phyloP scores from a whole-genome alignment of 495 filamentous ascomycete species.

The Cryomyces antarcticus region DNA sequence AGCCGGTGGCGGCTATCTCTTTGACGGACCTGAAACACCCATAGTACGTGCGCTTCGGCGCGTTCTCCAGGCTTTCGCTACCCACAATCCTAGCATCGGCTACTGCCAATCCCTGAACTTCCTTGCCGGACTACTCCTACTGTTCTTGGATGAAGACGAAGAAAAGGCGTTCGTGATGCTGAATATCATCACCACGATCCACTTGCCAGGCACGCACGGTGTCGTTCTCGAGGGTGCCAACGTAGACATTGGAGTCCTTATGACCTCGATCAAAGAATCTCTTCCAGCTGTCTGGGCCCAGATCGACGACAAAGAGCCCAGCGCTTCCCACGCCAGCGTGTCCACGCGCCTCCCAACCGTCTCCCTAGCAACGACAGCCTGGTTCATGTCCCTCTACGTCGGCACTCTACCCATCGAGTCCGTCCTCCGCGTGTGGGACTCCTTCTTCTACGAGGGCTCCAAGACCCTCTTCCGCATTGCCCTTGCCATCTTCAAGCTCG shows the following conservation, averaged over 20 bases:
- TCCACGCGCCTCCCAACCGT: slow-evolving; percentile 63
- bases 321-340: slow-evolving; percentile 25
- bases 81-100: slow-evolving; percentile 74
- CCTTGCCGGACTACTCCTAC: slow-evolving; percentile 79
- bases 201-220: slow-evolving; percentile 84
- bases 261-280: slow-evolving; percentile 64
- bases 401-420: slow-evolving; percentile 81
- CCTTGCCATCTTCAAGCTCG: slow-evolving; percentile 79
- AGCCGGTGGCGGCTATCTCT: slow-evolving; percentile 2
- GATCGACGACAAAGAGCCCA: slow-evolving; percentile 54
- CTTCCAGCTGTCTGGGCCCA: slow-evolving; percentile 76
- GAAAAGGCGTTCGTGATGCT: slow-evolving; percentile 92
- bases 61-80: slow-evolving; percentile 73
- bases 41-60: slow-evolving; percentile 66
- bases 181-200: slow-evolving; percentile 71
- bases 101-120: slow-evolving; percentile 98
- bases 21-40: slow-evolving; percentile 39
- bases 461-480: slow-evolving; percentile 91
- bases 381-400: slow-evolving; percentile 97
- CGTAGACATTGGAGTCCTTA: slow-evolving; percentile 84
- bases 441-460: slow-evolving; percentile 86
- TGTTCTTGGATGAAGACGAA: slow-evolving; percentile 58
- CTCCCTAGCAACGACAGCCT: slow-evolving; percentile 81
- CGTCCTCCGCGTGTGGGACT: slow-evolving; percentile 82
- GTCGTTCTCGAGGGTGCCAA: slow-evolving; percentile 83